A percentile compares a stretch with the other conserved stretches of the same genome.
These are phyloP conservation scores for Termitomyces sp. DNA, from an alignment of 768 basidiomycete species.

Conservation along the genomic window DNA sequence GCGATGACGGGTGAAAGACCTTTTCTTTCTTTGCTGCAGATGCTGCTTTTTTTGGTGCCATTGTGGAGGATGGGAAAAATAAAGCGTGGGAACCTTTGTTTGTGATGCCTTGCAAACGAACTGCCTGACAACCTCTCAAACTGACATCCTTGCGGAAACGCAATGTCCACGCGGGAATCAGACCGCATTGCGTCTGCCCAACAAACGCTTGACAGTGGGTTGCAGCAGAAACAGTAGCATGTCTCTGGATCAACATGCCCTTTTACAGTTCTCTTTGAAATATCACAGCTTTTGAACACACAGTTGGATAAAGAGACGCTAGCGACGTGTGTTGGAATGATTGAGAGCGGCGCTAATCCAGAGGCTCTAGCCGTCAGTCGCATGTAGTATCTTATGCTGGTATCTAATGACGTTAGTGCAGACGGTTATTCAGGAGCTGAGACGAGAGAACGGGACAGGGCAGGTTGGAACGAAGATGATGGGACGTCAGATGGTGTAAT, in stretches of 20 bases:
- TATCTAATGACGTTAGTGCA: conserved; percentile 23
- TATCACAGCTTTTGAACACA: conserved; percentile 85
- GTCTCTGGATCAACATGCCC: neutral
- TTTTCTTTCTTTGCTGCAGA: conserved; percentile 60
- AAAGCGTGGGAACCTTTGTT: conserved; percentile 8
- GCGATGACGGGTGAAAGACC: conserved; percentile 75
- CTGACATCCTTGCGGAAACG: neutral
- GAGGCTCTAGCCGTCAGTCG: conserved; percentile 77
- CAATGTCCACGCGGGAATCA: conserved; percentile 48
- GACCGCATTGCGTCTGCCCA: conserved; percentile 61
- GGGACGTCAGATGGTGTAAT: neutral
- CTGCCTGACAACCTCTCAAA: neutral
- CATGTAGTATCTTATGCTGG: conserved; percentile 1
- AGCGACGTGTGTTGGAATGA: conserved; percentile 89
- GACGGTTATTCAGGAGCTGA: conserved; percentile 83
- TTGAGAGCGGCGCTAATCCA: conserved; percentile 89
- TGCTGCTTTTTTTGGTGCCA: conserved; percentile 33
- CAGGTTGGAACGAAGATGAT: conserved; percentile 9
- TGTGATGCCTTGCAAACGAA: neutral
- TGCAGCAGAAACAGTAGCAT: neutral
- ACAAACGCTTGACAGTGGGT: conserved; percentile 67
- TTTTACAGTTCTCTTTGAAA: conserved; percentile 69
- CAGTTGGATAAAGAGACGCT: conserved; percentile 86
- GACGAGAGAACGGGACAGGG: conserved; percentile 56
- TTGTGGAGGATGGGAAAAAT: conserved; percentile 14